Base-by-base conservation (phyloP, 257 asterid genomes). In the Solanum virginianum region DNA sequence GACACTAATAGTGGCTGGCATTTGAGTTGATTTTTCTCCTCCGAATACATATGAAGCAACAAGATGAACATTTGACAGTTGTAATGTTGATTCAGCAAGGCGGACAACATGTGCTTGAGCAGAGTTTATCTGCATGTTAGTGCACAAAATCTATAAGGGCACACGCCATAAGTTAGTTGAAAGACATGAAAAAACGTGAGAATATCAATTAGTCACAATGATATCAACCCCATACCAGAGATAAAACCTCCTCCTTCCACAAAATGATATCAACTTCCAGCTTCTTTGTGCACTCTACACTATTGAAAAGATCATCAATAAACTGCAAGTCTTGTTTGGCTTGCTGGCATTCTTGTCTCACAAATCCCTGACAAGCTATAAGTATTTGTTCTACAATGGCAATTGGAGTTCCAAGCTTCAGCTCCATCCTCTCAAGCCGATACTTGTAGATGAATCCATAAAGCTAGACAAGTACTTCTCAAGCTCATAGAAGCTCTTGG, bases 361-460 rank as follows among this genome's bases (percentile, higher is more conserved):
- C 92, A 85, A 91, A 90, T 87, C 89, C 93, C 85, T 91, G 97
- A 91, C 97, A 92, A 87, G 98, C 90, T 87, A 93, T 88, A 86
- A 95, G 93, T 49, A 97, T 86, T 86, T 86, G 92, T 85, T 95
- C 96, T 11, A 97, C 95, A 86, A 97, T 95, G 89, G 88, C 87
- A 84, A 94, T 93, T 24, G 99, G 99, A 20, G 99, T 95, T 91
- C 91, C 96, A 71, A 95, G 94, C 91, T 95, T 97, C 83, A 97
- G 96, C 92, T 90, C 92, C 90, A 97, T 92, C 87, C 99, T 92
- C 88, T 95, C 97, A 54, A 91, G 85, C 98, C 99, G 69, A 91
- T 93, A 87, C 89, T 89, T 45, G 99, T 92, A 81, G 99, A 92
- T 11, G 91, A 86, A 89, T 97, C 99, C 91, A 97, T 87, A 88